Evolutionary conservation across 2,329 filamentous ascomycete genomes (phyloP), one percentile per base, ranked within the genome.

Genomic region (Thermoascus crustaceus): DNA sequence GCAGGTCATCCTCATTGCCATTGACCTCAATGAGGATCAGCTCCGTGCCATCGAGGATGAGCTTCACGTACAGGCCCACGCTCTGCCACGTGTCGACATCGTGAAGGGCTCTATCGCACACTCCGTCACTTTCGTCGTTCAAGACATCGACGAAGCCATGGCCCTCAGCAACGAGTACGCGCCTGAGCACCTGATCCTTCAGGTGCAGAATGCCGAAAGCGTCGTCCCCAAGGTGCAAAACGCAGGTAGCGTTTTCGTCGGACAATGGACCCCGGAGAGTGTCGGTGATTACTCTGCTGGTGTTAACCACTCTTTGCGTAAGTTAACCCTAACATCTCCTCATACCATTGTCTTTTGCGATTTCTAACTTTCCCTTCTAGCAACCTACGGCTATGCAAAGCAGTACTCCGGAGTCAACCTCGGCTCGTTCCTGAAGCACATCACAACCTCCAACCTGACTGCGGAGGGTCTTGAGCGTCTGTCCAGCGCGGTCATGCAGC

Each of bases 401-500:
- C 91, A 98, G 63, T 98, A 98, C 68, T 95, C 87, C 4, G 91
- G 91, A 34, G 91, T 98, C 55, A 98, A 94, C 61, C 75, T 98
- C 4, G 86, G 78, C 20, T 96, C 89, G 2, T 98, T 95, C 65
- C 76, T 94, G 60, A 98, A 98, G 69, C 87, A 96, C 70, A 95
- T 98, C 54, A 98, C 91, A 23, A 91, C 85, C 66, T 86, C 87
- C 0, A 85, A 94, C 60, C 72, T 98, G 42, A 94, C 86, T 1
- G 76, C 80, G 11, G 75, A 94, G 52, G 91, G 91, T 14, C 68
- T 98, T 43, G 74, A 75, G 49, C 91, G 93, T 52, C 83, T 98
- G 2, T 86, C 89, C 21, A 68, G 71, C 35, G 87, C 91, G 4
- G 91, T 98, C 34, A 95, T 96, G 86, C 83, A 89, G 61, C 71